A percentile compares a stretch with the other conserved stretches of the same genome.
Evolutionary conservation across 2,329 filamentous ascomycete species (phyloP).

Genomic region (Neospermospora avenae): DNA sequence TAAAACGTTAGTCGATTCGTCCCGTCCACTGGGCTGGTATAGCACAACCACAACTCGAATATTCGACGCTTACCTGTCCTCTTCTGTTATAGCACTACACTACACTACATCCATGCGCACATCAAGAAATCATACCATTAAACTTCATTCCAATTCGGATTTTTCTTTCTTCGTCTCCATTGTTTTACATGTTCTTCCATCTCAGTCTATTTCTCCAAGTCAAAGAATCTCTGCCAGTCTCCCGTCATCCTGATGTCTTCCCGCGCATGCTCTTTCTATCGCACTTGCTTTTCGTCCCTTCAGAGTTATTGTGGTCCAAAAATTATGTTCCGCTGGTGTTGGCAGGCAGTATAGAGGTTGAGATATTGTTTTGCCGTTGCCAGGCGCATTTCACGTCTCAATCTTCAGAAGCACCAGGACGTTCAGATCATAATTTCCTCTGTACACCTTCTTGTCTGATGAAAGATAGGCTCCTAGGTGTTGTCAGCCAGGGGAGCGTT

Average conservation of each 20-base stretch:
- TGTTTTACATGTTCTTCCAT: slow-evolving; percentile 6
- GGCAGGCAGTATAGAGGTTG: slow-evolving; percentile 7
- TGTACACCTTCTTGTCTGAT: slow-evolving; percentile 2
- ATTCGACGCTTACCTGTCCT: neutral
- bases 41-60: neutral
- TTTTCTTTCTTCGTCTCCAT: slow-evolving; percentile 5
- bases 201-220: neutral
- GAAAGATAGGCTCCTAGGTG: neutral
- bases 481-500: slow-evolving; percentile 2
- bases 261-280: slow-evolving; percentile 5
- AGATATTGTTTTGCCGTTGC: slow-evolving; percentile 9
- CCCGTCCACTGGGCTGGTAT: no score
- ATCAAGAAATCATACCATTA: slow-evolving; percentile 5
- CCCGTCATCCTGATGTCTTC: slow-evolving; percentile 1
- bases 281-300: slow-evolving; percentile 8
- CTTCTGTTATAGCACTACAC: no score
- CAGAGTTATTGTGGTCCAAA: slow-evolving; percentile 6
- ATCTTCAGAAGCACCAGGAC: neutral
- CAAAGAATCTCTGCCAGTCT: neutral
- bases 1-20: neutral
- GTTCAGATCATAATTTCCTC: slow-evolving; percentile 1
- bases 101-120: slow-evolving; percentile 10
- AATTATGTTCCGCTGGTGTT: slow-evolving; percentile 5
- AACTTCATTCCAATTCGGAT: neutral
- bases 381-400: slow-evolving; percentile 10